These are phyloP conservation scores for Evansstolkia leycettana DNA, from an alignment of 495 filamentous ascomycete species.

Conservation along the genomic window DNA sequence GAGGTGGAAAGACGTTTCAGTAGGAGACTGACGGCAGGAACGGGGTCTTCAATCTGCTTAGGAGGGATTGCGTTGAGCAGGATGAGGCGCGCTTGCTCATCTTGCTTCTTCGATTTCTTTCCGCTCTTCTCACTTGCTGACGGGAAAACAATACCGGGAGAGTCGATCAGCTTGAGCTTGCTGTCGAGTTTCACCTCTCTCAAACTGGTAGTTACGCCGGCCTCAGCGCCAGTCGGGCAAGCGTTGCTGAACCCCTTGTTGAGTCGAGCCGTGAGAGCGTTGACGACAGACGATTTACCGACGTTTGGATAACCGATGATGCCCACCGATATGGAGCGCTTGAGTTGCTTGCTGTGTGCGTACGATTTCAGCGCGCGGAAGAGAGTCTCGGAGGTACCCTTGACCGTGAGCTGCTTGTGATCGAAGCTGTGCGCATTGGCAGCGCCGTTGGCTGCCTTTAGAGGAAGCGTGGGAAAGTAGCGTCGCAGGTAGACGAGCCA, in stretches of 20 bases:
- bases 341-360: slow-evolving; percentile 70
- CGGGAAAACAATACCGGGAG: slow-evolving; percentile 92
- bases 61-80: slow-evolving; percentile 87
- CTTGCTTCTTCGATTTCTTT: slow-evolving; percentile 41
- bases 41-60: slow-evolving; percentile 83
- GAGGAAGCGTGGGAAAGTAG: slow-evolving; percentile 85
- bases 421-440: slow-evolving; percentile 85
- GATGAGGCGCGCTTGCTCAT: slow-evolving; percentile 71
- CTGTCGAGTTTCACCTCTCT: slow-evolving; percentile 89
- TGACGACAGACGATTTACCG: slow-evolving; percentile 95
- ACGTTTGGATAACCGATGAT: slow-evolving; percentile 97
- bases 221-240: slow-evolving; percentile 84
- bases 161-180: slow-evolving; percentile 89
- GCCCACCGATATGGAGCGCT: slow-evolving; percentile 81
- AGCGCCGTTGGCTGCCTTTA: slow-evolving; percentile 73
- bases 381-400: slow-evolving; percentile 76
- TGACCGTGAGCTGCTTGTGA: slow-evolving; percentile 77
- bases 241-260: slow-evolving; percentile 53
- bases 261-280: slow-evolving; percentile 73
- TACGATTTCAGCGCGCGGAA: slow-evolving; percentile 86
- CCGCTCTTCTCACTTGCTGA: slow-evolving; percentile 35
- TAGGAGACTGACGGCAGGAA: slow-evolving; percentile 73
- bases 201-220: slow-evolving; percentile 81
- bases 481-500: slow-evolving; percentile 81
- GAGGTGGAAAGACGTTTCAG: slow-evolving; percentile 64